Evolutionary conservation across 805 yeast species (phyloP).

Genomic region (Ogataea angusta): DNA sequence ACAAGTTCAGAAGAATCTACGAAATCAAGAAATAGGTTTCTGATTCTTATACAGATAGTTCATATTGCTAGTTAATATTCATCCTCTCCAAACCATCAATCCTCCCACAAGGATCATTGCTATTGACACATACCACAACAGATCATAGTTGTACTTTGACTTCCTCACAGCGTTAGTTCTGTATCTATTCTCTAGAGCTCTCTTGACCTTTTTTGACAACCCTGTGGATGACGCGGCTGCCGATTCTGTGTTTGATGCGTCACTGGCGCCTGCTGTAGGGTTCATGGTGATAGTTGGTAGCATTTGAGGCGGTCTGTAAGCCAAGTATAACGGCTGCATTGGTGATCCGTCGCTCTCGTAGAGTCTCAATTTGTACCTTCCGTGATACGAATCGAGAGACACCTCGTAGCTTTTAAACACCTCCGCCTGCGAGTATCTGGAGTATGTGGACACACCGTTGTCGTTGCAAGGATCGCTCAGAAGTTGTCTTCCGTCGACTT

Average conservation of each 20-base stretch:
- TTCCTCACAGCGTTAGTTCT: constrained; percentile 67
- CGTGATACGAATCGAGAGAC: constrained; percentile 73
- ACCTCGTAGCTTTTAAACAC: constrained; percentile 56
- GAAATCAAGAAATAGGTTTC: constrained; percentile 53
- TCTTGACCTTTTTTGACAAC: constrained; percentile 47
- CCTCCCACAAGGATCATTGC: constrained; percentile 36
- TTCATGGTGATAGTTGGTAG: constrained; percentile 88
- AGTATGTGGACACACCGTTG: constrained; percentile 55
- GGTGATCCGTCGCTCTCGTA: constrained; percentile 76
- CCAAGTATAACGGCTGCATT: constrained; percentile 85
- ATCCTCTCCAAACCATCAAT: constrained; percentile 24
- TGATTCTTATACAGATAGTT: constrained; percentile 2
- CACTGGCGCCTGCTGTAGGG: constrained; percentile 54
- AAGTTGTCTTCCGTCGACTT: constrained; percentile 89
- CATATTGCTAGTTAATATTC: constrained; percentile 6
- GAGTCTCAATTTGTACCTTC: constrained; percentile 71
- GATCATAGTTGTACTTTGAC: constrained; percentile 39
- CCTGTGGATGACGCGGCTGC: constrained; percentile 30
- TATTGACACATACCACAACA: constrained; percentile 57
- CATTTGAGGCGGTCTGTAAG: constrained; percentile 94
- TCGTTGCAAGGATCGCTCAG: constrained; percentile 84
- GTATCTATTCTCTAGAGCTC: constrained; percentile 76
- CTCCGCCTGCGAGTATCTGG: constrained; percentile 69
- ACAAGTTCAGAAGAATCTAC: constrained; percentile 81
- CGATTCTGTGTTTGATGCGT: constrained; percentile 31